Conservation (phyloP, 495 filamentous ascomycete genomes). For the Hyaloscypha bicolor region DNA sequence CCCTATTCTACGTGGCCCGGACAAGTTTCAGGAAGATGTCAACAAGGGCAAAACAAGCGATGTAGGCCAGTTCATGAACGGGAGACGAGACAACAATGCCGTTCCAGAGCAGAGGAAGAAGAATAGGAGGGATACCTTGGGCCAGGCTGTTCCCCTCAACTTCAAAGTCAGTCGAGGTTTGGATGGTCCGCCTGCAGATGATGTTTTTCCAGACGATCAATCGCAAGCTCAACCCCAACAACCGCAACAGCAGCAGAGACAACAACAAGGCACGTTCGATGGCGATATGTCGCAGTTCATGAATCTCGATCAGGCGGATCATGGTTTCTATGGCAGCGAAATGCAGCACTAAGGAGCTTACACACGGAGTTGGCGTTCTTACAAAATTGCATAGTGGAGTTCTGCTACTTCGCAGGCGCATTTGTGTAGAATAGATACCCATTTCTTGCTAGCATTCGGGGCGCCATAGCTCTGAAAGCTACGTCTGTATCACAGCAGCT, state of each 20-base stretch:
- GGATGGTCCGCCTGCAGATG: constrained; percentile 29
- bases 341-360: constrained; percentile 9
- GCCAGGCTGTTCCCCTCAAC: constrained; percentile 43
- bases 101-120: constrained; percentile 34
- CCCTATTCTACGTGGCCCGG: constrained; percentile 46
- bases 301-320: constrained; percentile 22
- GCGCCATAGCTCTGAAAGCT: neutral
- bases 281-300: constrained; percentile 18
- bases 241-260: neutral
- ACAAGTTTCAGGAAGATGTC: constrained; percentile 40
- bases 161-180: constrained; percentile 39
- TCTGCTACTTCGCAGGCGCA: neutral
- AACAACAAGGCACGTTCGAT: neutral
- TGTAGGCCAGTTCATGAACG: constrained; percentile 52
- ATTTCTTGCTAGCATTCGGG: neutral
- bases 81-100: constrained; percentile 34
- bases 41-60: constrained; percentile 44
- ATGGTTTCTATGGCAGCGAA: neutral
- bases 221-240: neutral
- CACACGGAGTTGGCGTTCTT: neutral
- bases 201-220: constrained; percentile 26
- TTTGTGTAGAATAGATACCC: constrained; percentile 14
- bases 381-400: neutral
- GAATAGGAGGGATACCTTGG: constrained; percentile 46
- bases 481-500: too few relatives aligned